phyloP scores from a whole-genome alignment of 768 basidiomycete species.

The Trametes coccinea region DNA sequence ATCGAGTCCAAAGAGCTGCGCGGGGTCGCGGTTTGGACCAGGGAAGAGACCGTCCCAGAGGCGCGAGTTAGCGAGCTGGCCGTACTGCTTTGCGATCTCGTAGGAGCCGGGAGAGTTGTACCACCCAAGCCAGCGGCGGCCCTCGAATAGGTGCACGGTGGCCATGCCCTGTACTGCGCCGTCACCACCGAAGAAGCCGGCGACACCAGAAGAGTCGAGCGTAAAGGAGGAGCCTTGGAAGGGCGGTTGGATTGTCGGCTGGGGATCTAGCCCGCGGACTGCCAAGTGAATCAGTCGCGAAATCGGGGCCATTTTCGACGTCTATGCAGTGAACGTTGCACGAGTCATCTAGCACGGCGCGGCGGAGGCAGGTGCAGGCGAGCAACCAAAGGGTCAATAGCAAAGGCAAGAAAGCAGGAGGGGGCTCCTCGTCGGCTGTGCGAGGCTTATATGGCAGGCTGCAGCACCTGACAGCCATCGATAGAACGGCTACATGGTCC shows the following conservation, averaged over 20 bases:
- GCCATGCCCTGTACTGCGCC: constrained; percentile 18
- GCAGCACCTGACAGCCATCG: not conserved
- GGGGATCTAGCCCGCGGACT: not conserved
- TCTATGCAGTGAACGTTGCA: not conserved
- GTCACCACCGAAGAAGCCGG: constrained; percentile 22
- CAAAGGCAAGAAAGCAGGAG: too few relatives aligned
- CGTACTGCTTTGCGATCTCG: constrained; percentile 22
- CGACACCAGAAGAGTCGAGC: constrained; percentile 16
- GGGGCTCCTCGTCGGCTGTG: not conserved
- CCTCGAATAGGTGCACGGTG: constrained; percentile 16
- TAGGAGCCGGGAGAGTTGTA: constrained; percentile 20
- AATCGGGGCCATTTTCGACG: not conserved
- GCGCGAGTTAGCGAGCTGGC: constrained; percentile 17
- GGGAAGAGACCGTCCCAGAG: constrained; percentile 22
- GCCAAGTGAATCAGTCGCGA: not conserved
- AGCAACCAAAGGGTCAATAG: not conserved
- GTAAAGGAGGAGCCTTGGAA: constrained; percentile 3
- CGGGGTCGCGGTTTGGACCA: constrained; percentile 13
- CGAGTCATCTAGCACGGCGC: not conserved
- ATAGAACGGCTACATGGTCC: not conserved
- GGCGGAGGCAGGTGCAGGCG: not conserved
- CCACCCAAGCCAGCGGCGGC: constrained; percentile 19
- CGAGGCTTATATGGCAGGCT: not conserved
- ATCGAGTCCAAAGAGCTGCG: constrained; percentile 20
- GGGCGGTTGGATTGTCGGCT: not conserved